Evolutionary conservation across 2,329 filamentous ascomycete species (phyloP), one percentile per base, ranked within the genome.

Genomic region (Cladosporium sp.): DNA sequence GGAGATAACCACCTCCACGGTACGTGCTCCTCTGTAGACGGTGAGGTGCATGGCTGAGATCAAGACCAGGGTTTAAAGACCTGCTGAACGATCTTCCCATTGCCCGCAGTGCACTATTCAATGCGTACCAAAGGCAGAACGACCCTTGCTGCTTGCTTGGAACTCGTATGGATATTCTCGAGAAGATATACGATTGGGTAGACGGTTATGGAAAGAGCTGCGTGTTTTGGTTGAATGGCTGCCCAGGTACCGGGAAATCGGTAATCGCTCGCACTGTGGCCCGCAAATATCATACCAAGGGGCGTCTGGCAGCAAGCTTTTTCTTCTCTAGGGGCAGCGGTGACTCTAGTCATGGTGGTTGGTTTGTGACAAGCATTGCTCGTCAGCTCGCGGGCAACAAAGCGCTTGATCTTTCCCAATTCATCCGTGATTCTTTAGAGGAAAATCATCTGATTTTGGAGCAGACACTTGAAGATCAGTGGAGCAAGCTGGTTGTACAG

Each of bases 231-330:
- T 49, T 68, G n/a, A 58, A 53, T 32, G 66, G 66, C 7, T 58
- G 62, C 57, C 62, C 64, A 30, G 66, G 67, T 3, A 66, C 63
- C 8, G 65, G 65, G 3, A 67, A 68, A 46, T 66, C 62, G 2
- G 66, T 62, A 5, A 62, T 67, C 29, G 45, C 62, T n/a, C 55
- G 59, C 5, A 66, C 63, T 4, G 33, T 66, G 18, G 61, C 60
- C 18, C 29, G n/a, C 19, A 18, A 19, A 7, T 55, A 55, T 16
- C 7, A 42, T 1, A 35, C 53, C 2, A 25, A 52, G 18, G 30
- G 38, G 2, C 45, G 12, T 18, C 58, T 66, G 13, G 64, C 53
- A 7, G 64, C 56, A 5, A 65, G 57, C 43, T 67, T 66, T 53
- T 67, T 68, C 55, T 67, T 67, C 53, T 53, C 55, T 8, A 52